Evolutionary conservation across 805 yeast species (phyloP).

Genomic region (Teunomyces pallodes): DNA sequence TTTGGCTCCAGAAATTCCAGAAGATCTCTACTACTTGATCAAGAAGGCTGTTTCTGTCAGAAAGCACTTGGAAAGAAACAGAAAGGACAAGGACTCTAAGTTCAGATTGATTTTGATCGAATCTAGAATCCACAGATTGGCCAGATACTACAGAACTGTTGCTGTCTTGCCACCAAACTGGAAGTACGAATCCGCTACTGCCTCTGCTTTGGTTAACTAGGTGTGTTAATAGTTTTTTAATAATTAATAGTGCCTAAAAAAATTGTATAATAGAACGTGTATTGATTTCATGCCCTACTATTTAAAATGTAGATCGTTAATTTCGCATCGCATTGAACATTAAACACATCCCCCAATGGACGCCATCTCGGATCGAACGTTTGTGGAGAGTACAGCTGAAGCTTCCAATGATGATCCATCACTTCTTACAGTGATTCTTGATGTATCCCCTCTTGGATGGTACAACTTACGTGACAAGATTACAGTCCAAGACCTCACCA

Average conservation of each 20-base stretch:
- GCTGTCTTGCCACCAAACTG: constrained; percentile 99
- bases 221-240: constrained; percentile 20
- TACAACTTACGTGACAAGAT: constrained; percentile 42
- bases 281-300: neutral
- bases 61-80: constrained; percentile 99
- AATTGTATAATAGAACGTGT: constrained; percentile 3
- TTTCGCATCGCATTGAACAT: neutral
- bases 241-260: constrained; percentile 1
- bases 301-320: neutral
- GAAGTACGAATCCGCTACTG: constrained; percentile 99
- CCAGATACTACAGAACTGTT: constrained; percentile 99
- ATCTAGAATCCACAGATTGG: constrained; percentile 99
- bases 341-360: constrained; percentile 44
- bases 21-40: constrained; percentile 97
- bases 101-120: constrained; percentile 99
- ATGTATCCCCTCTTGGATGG: constrained; percentile 75
- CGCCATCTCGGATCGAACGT: constrained; percentile 62
- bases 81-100: constrained; percentile 99
- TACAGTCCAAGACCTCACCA: constrained; percentile 57
- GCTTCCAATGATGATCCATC: constrained; percentile 57
- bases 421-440: constrained; percentile 72
- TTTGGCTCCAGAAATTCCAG: constrained; percentile 99
- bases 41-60: constrained; percentile 99
- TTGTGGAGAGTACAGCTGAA: constrained; percentile 31
- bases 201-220: constrained; percentile 99